These are phyloP conservation scores for Fusarium sp. DNA, from an alignment of 2,329 filamentous ascomycete genomes.

Conservation along the genomic window DNA sequence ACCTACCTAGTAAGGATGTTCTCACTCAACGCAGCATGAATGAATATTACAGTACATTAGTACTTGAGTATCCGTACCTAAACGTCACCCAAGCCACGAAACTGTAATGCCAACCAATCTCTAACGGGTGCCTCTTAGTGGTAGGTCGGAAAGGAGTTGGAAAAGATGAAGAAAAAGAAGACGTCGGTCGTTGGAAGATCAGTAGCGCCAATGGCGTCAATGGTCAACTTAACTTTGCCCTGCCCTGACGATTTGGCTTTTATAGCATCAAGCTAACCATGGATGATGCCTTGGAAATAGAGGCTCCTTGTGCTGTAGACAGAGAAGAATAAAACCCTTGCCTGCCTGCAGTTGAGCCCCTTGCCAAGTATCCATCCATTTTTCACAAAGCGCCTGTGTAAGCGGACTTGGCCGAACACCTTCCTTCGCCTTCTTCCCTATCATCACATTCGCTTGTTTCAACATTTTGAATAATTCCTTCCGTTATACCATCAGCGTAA, in stretches of 20 bases:
- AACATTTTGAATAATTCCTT: neutral
- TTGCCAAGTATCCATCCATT: constrained; percentile 1
- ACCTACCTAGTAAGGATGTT: neutral
- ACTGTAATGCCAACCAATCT: constrained; percentile 8
- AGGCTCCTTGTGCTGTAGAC: constrained; percentile 7
- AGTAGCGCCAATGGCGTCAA: constrained; percentile 37
- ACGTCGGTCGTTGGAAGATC: constrained; percentile 13
- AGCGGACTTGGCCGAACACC: constrained; percentile 28
- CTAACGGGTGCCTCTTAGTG: constrained; percentile 21
- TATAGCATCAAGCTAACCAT: constrained; percentile 16
- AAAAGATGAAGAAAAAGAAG: constrained; percentile 12
- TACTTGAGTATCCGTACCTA: neutral
- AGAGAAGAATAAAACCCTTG: neutral
- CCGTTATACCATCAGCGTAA: neutral
- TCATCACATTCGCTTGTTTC: neutral
- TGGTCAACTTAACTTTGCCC: constrained; percentile 4
- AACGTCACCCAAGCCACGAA: constrained; percentile 19
- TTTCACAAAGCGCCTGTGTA: constrained; percentile 17
- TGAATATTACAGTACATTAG: neutral
- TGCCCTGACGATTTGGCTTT: constrained; percentile 11
- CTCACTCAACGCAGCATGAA: neutral
- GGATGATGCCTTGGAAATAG: constrained; percentile 36
- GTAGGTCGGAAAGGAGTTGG: neutral
- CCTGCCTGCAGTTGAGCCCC: constrained; percentile 16
- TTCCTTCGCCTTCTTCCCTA: constrained; percentile 21